Evolutionary conservation across 768 basidiomycete genomes (phyloP).

Genomic region (Leccinum ochraceum): DNA sequence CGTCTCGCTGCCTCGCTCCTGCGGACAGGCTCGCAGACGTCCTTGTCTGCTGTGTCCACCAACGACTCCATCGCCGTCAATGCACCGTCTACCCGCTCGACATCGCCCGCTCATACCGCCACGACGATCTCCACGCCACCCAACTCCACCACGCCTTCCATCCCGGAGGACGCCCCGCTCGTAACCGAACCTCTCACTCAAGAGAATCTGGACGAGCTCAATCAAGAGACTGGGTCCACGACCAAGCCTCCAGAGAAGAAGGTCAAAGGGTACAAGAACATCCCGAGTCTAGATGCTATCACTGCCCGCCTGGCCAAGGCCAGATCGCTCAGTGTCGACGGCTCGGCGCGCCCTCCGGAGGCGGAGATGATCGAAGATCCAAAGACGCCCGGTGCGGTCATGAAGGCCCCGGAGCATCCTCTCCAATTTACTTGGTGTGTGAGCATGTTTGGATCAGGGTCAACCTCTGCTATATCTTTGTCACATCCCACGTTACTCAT

Average conservation of each 20-base stretch:
- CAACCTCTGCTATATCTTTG: constrained; percentile 1
- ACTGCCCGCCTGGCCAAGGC: constrained; percentile 76
- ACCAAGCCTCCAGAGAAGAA: constrained; percentile 37
- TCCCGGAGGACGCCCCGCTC: constrained; percentile 38
- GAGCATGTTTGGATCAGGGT: constrained; percentile 5
- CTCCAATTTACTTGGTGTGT: constrained; percentile 78
- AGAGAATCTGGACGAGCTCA: constrained; percentile 65
- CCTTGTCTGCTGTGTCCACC: constrained; percentile 48
- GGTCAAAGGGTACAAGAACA: constrained; percentile 78
- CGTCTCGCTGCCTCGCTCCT: constrained; percentile 74
- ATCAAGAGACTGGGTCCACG: constrained; percentile 48
- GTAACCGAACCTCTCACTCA: constrained; percentile 53
- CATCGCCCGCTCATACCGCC: constrained; percentile 60
- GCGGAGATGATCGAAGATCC: constrained; percentile 81
- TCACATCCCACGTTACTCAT: background rate
- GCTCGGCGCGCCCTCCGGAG: constrained; percentile 71
- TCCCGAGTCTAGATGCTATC: constrained; percentile 83
- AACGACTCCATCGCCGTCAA: constrained; percentile 70
- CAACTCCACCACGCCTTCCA: constrained; percentile 42
- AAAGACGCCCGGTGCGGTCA: constrained; percentile 74
- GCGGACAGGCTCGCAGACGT: constrained; percentile 58
- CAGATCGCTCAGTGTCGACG: constrained; percentile 56
- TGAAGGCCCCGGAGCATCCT: constrained; percentile 75
- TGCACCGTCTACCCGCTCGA: constrained; percentile 62
- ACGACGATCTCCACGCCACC: constrained; percentile 41